Evolutionary conservation across 768 basidiomycete species (phyloP), one percentile per base, ranked within the genome.

Genomic region (Daedalea quercina): DNA sequence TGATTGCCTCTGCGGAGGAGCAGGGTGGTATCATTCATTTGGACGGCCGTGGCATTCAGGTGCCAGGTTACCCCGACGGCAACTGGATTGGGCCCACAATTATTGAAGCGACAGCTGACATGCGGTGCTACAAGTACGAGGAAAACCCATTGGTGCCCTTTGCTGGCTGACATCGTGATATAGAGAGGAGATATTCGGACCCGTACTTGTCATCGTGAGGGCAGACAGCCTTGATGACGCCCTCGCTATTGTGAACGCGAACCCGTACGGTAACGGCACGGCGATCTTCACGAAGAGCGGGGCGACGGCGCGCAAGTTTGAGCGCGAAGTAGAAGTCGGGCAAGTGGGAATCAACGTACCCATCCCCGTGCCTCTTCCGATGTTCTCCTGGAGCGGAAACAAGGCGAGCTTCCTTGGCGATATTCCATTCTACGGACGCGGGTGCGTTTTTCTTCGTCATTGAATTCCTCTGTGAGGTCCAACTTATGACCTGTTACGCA

Each of bases 301-400:
- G 15, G 90, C 95, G 31, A 92, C 93, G 7, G 95, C 94, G 17
- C 82, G 95, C 52, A 90, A 88, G 68, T 99, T 96, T 57, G 95
- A 98, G 71, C 75, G 74, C 12, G 78, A 84, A 44, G 84, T 95
- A 50, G 90, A 97, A 58, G 84, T 92, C 49, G 94, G 94, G 22
- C 93, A 90, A 69, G 81, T 99, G 63, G 95, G 95, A 42, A 82
- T 97, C 67, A 97, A 94, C 65, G 85, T 94, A 9, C 89, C 90
- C 3, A 92, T 92, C 47, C 90, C 93, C 13, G 95, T 99, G 4
- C 95, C 95, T 43, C 71, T 87, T 52, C 87, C 88, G 15, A 94
- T 96, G 90, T 97, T 96, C 73, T 81, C 91, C 25, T 95, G 92
- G 92, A 92, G 89, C 61, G 95, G 96, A 24, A 95, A 94, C 73